Base-by-base conservation (phyloP, 2,329 filamentous ascomycete species). In the Fonsecaea pugnacius region DNA sequence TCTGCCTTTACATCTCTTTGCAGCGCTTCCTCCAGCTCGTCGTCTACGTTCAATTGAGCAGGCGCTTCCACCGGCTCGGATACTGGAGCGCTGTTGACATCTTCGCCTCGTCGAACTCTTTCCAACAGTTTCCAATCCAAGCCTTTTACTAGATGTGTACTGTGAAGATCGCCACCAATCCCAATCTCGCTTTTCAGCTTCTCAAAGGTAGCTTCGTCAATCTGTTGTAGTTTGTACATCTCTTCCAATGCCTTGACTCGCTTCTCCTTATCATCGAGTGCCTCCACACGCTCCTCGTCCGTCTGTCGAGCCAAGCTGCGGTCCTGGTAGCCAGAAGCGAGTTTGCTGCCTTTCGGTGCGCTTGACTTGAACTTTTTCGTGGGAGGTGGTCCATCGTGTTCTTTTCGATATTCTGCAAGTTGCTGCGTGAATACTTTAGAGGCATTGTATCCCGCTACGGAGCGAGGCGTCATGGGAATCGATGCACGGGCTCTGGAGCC, bases 391-490 rank as follows among this genome's bases (percentile, higher is more conserved):
- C 85, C 69, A 57, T 70, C 58, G 48, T 65, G 67, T 50, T 82
- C 80, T 71, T 84, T 87, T 65, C 84, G 87, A 66, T 88, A 85
- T 72, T 96, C 91, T 40, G 91, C 89, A 35, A 96, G 83, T 76
- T 97, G 94, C 70, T 88, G 89, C 24, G 91, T 89, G 76, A 97
- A 97, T 62, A 95, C 89, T 60, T 85, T 79, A 57, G 91, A 90
- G 14, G 89, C 91, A 63, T 12, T 60, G 1, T 53, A 64, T 51
- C 64, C 70, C 38, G 69, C 38, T 14, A 60, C n/a, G 36, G 54
- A 54, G 72, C 83, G 92, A 89, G 94, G 94, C 54, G 94, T 97
- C 94, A 97, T 97, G 62, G 92, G 92, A 67, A 96, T 94, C 76
- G 86, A 94, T 36, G 90, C 85, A 70, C 87, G 87, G 78, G 90